phyloP scores from a whole-genome alignment of 1,284 basidiomycete genomes.

The Lentinula novae-zelandiae region DNA sequence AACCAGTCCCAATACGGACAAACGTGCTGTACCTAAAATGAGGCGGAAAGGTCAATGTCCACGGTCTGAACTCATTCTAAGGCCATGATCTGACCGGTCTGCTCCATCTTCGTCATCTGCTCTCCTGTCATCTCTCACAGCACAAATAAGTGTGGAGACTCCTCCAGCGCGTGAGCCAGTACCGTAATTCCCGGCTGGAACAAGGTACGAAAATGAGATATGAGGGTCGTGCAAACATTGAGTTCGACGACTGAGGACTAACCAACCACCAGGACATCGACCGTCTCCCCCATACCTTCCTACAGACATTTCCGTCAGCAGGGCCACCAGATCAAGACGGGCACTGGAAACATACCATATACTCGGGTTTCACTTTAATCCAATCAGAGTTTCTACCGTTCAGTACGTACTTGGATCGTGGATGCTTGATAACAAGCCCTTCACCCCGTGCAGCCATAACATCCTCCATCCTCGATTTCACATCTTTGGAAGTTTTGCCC shows the following conservation, averaged over 20 bases:
- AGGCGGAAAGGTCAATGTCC: conserved; percentile 4
- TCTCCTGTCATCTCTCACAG: conserved; percentile 67
- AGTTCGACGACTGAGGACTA: conserved; percentile 20
- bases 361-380: conserved; percentile 95
- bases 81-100: conserved; percentile 40
- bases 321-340: neutral
- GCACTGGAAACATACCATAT: conserved; percentile 60
- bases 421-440: conserved; percentile 88
- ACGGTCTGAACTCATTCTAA: neutral
- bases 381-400: conserved; percentile 87
- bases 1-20: conserved; percentile 82
- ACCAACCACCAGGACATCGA: conserved; percentile 88
- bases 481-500: conserved; percentile 77
- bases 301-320: conserved; percentile 24
- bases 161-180: conserved; percentile 70
- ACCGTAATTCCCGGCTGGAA: conserved; percentile 69
- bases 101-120: conserved; percentile 53
- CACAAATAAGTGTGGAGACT: conserved; percentile 78
- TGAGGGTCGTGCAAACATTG: neutral
- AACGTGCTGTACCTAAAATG: conserved; percentile 68
- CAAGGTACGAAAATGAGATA: neutral
- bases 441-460: conserved; percentile 84
- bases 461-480: conserved; percentile 73
- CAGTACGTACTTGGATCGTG: conserved; percentile 72
- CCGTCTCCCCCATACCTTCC: conserved; percentile 87